phyloP scores from a whole-genome alignment of 768 basidiomycete species.

The Rhodocollybia butyracea region DNA sequence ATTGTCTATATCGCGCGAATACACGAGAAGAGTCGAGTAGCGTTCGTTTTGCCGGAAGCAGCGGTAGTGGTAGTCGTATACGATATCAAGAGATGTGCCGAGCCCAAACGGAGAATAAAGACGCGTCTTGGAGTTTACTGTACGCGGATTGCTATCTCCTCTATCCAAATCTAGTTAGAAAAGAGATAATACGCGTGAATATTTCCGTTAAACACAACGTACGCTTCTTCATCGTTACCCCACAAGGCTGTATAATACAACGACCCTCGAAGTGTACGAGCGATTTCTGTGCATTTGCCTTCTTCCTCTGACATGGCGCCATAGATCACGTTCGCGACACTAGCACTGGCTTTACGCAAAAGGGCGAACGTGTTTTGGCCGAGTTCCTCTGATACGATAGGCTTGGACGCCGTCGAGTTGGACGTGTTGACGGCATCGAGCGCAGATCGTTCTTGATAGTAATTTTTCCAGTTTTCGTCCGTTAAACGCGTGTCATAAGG shows the following conservation, averaged over 20 bases:
- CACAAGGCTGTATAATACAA: constrained; percentile 13
- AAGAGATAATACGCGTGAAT: neutral
- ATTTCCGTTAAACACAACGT: constrained; percentile 1
- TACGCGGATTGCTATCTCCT: constrained; percentile 12
- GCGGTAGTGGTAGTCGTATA: constrained; percentile 14
- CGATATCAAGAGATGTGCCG: constrained; percentile 12
- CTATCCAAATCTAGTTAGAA: constrained; percentile 5
- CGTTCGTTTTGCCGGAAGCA: constrained; percentile 4
- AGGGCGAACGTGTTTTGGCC: constrained; percentile 12
- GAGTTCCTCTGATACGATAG: constrained; percentile 14
- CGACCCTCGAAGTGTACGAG: constrained; percentile 11
- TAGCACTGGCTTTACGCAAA: constrained; percentile 9
- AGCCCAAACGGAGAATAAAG: constrained; percentile 13
- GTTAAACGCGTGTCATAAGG: constrained; percentile 11
- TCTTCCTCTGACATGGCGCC: constrained; percentile 9
- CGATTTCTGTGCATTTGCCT: constrained; percentile 8
- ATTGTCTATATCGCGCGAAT: neutral
- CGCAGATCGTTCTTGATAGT: constrained; percentile 12
- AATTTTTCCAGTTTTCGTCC: constrained; percentile 11
- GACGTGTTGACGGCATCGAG: constrained; percentile 13
- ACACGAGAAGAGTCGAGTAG: neutral
- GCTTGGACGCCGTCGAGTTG: constrained; percentile 9
- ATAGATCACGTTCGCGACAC: constrained; percentile 9
- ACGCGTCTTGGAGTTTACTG: constrained; percentile 13
- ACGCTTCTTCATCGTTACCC: constrained; percentile 16